These are phyloP conservation scores for Diplodia corticola DNA, from an alignment of 2,329 filamentous ascomycete species.

Conservation along the genomic window DNA sequence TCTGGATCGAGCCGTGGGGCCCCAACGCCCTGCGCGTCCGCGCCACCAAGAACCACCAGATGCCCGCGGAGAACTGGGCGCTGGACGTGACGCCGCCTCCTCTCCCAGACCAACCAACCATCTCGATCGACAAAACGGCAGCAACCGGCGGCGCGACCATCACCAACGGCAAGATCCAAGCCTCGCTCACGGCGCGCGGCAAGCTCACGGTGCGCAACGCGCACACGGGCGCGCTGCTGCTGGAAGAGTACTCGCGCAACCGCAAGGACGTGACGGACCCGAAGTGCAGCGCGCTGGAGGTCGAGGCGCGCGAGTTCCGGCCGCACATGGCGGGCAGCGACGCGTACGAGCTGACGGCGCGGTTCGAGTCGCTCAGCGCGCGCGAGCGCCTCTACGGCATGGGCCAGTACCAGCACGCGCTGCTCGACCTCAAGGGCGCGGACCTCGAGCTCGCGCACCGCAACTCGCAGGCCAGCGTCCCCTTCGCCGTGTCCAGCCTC, in stretches of 20 bases:
- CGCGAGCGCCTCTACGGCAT: constrained; percentile 67
- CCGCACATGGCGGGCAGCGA: constrained; percentile 54
- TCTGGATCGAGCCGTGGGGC: constrained; percentile 54
- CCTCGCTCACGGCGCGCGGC: constrained; percentile 48
- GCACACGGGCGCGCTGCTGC: constrained; percentile 43
- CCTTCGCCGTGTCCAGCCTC: constrained; percentile 60
- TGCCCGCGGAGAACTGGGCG: constrained; percentile 35
- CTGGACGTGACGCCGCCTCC: constrained; percentile 24
- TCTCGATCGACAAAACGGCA: constrained; percentile 9
- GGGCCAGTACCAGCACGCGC: constrained; percentile 68
- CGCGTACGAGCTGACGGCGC: constrained; percentile 56
- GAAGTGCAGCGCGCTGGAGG: constrained; percentile 58
- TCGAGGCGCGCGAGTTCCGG: constrained; percentile 61
- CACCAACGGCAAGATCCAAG: constrained; percentile 52
- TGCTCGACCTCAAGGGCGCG: constrained; percentile 62
- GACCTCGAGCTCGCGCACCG: constrained; percentile 66
- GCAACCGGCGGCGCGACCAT: constrained; percentile 41
- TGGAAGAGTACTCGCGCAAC: constrained; percentile 57
- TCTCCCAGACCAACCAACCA: not conserved
- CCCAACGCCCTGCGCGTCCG: constrained; percentile 51
- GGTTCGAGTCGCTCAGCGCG: constrained; percentile 57
- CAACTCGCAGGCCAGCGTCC: constrained; percentile 66
- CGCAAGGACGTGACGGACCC: constrained; percentile 55
- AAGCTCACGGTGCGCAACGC: constrained; percentile 53
- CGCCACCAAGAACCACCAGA: constrained; percentile 43